Conservation (phyloP, 176 grass and related monocot genomes). For the Oryza coarctata region DNA sequence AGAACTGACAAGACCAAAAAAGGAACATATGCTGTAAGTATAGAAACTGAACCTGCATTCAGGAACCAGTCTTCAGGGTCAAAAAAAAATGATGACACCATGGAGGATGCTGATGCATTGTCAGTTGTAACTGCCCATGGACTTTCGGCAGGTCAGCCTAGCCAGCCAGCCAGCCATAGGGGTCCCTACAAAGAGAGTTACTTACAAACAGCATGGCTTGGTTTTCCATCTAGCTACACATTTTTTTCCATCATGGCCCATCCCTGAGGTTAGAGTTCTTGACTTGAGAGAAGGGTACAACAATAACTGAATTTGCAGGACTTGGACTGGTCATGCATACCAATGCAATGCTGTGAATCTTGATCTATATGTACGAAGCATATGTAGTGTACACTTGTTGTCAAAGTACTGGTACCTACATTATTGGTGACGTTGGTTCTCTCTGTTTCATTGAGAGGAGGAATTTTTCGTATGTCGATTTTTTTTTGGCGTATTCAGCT, state of each 20-base stretch:
- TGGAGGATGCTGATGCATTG: slow-evolving; percentile 43
- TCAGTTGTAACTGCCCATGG: slow-evolving; percentile 77
- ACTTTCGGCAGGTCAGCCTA: slow-evolving; percentile 75
- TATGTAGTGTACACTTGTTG: slow-evolving; percentile 31
- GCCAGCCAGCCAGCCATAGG: neutral
- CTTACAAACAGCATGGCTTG: slow-evolving; percentile 33
- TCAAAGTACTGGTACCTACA: slow-evolving; percentile 29
- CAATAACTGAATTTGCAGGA: slow-evolving; percentile 49
- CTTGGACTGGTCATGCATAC: slow-evolving; percentile 37
- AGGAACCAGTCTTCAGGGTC: slow-evolving; percentile 39
- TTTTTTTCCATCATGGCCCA: slow-evolving; percentile 37
- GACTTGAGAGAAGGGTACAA: slow-evolving; percentile 31
- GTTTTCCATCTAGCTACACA: neutral
- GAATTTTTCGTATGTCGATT: neutral
- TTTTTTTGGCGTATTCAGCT: neutral
- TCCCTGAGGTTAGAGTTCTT: slow-evolving; percentile 40
- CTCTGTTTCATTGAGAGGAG: neutral
- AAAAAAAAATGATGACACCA: slow-evolving; percentile 54
- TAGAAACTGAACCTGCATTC: neutral
- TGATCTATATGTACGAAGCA: slow-evolving; percentile 15
- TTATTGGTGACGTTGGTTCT: slow-evolving; percentile 38
- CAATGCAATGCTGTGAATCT: neutral
- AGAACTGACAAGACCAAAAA: slow-evolving; percentile 4
- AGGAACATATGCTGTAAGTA: neutral
- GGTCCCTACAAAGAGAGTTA: slow-evolving; percentile 5